These are phyloP conservation scores for Candida pseudofarinosa DNA, from an alignment of 805 yeast species.

Conservation along the genomic window DNA sequence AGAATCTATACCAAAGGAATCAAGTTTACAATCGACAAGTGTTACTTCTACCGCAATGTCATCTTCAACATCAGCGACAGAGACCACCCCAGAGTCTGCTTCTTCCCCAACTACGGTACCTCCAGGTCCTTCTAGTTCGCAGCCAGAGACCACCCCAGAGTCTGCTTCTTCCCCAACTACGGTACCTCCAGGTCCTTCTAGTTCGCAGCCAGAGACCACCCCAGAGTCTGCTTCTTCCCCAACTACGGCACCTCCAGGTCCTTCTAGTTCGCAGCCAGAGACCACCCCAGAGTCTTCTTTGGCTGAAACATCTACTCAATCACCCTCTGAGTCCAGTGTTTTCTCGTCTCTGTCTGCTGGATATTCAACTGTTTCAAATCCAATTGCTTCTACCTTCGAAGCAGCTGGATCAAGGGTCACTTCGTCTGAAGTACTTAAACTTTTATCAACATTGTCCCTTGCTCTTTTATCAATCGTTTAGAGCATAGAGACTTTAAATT, in stretches of 20 bases:
- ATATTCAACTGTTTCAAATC: background rate
- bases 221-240: conserved; percentile 3
- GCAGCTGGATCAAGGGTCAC: conserved; percentile 5
- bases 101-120: background rate
- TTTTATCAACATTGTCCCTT: background rate
- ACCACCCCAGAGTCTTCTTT: background rate
- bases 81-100: background rate
- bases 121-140: background rate
- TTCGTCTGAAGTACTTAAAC: background rate
- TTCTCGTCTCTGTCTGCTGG: background rate
- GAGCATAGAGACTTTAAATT: background rate
- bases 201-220: conserved; percentile 3
- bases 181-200: background rate
- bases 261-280: conserved; percentile 2
- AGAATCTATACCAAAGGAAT: no score
- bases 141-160: background rate
- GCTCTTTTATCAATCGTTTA: background rate
- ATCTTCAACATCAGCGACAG: background rate
- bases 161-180: background rate
- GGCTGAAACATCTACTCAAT: background rate
- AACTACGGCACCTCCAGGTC: conserved; percentile 3
- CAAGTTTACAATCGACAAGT: no score
- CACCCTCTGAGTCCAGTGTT: background rate
- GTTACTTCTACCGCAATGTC: background rate
- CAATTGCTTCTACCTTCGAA: conserved; percentile 5